Conservation (phyloP, 176 grass and related monocot species). For the Tillandsia fasciculata region DNA sequence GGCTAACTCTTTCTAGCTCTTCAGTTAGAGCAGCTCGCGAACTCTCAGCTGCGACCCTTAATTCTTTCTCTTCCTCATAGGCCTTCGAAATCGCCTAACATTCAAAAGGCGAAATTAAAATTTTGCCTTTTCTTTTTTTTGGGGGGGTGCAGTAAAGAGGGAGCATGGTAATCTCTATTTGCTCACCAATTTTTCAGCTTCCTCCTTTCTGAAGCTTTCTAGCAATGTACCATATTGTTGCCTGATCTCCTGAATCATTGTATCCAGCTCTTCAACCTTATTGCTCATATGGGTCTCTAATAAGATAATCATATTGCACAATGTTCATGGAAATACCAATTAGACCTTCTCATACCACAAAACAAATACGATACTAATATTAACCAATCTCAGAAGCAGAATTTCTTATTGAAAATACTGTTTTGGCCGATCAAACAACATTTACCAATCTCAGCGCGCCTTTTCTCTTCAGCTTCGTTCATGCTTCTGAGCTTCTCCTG, state of each 20-base stretch:
- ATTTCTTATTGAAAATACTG: neutral
- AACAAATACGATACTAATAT: neutral
- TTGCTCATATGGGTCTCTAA: slow-evolving; percentile 47
- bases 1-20: slow-evolving; percentile 57
- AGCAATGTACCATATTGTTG: slow-evolving; percentile 28
- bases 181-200: slow-evolving; percentile 45
- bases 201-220: slow-evolving; percentile 57
- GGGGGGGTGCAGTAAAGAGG: no score
- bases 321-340: neutral
- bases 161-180: neutral
- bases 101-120: slow-evolving; percentile 1
- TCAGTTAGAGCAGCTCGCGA: slow-evolving; percentile 22
- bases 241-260: slow-evolving; percentile 31
- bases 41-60: slow-evolving; percentile 38
- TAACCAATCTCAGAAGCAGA: neutral
- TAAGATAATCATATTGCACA: neutral
- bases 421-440: neutral
- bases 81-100: slow-evolving; percentile 40
- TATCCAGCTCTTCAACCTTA: slow-evolving; percentile 38
- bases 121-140: neutral
- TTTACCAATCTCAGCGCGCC: slow-evolving; percentile 60
- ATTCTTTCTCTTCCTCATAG: slow-evolving; percentile 52
- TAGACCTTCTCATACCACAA: neutral
- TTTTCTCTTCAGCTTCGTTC: slow-evolving; percentile 42
- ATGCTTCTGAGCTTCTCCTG: slow-evolving; percentile 45